A percentile compares a stretch with the other conserved stretches of the same genome.
These are phyloP conservation scores for Candida palmyrensis DNA, from an alignment of 805 yeast species.

Conservation along the genomic window DNA sequence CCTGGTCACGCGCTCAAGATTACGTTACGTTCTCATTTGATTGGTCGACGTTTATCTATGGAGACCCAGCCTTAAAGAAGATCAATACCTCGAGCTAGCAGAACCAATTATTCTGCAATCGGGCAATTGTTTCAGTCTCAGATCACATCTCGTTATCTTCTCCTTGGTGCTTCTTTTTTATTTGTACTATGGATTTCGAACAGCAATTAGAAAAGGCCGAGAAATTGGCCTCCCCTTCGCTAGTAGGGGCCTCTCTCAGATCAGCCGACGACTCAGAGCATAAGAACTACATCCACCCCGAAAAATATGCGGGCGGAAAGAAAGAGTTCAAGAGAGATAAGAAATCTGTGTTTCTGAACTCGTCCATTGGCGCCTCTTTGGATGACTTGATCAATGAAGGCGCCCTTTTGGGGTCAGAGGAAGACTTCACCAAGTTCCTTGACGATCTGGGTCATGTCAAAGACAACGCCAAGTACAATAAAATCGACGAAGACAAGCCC, in stretches of 20 bases:
- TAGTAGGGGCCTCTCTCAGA: constrained; percentile 49
- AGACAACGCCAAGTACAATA: constrained; percentile 35
- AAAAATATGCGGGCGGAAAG: constrained; percentile 27
- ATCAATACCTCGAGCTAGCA: too few relatives aligned
- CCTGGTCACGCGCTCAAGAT: too few relatives aligned
- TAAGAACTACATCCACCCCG: constrained; percentile 42
- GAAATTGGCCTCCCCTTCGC: constrained; percentile 42
- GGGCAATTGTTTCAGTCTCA: too few relatives aligned
- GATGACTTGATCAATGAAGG: constrained; percentile 47
- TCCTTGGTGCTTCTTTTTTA: background rate
- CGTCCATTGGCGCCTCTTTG: constrained; percentile 47
- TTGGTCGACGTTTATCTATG: too few relatives aligned
- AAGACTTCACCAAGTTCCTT: constrained; percentile 46
- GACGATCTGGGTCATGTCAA: constrained; percentile 52
- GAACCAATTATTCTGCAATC: too few relatives aligned
- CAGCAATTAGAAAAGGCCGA: constrained; percentile 50
- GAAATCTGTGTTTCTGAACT: constrained; percentile 12
- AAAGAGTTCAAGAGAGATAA: constrained; percentile 9
- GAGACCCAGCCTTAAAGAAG: too few relatives aligned
- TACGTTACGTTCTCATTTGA: too few relatives aligned
- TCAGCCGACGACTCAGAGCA: constrained; percentile 43
- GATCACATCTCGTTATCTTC: too few relatives aligned
- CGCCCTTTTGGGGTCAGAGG: constrained; percentile 45
- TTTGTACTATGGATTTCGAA: constrained; percentile 42
- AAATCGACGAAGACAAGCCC: constrained; percentile 9